Percentiles rank a stretch among this genome's conserved stretches.
These are phyloP conservation scores for Lycium ferocissimum DNA, from an alignment of 257 asterid genomes.

Conservation along the genomic window DNA sequence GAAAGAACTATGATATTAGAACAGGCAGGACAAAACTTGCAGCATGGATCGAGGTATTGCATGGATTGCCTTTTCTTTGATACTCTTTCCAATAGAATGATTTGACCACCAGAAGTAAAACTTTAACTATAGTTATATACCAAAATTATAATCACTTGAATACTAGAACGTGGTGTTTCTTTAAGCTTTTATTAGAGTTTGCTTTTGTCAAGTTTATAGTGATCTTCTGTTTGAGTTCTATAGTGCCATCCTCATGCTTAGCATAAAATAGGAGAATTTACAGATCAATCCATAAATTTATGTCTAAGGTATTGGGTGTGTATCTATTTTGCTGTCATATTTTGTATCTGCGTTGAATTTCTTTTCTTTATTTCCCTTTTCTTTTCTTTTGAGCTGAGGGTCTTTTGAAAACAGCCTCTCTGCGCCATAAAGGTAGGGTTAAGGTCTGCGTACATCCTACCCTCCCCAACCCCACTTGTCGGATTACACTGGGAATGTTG, in stretches of 20 bases:
- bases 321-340: too few relatives aligned
- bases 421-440: too few relatives aligned
- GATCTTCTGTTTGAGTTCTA: background rate
- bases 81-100: background rate
- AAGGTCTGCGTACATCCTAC: too few relatives aligned
- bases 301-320: background rate
- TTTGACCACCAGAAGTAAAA: background rate
- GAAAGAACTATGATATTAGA: conserved; percentile 63
- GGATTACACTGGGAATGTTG: too few relatives aligned
- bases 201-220: background rate
- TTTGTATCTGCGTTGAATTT: too few relatives aligned
- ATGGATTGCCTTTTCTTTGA: background rate
- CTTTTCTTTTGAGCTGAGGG: too few relatives aligned
- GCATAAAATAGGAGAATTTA: background rate
- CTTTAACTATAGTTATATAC: background rate
- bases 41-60: conserved; percentile 71
- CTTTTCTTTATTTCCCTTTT: too few relatives aligned
- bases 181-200: background rate
- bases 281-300: background rate
- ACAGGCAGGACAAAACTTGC: conserved; percentile 71
- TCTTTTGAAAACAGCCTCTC: too few relatives aligned
- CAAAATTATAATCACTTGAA: background rate
- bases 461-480: too few relatives aligned
- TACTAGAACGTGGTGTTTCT: background rate
- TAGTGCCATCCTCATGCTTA: background rate